These are phyloP conservation scores for Cylindrotheca closterium DNA, from an alignment of 108 stramenopile genomes.

Conservation along the genomic window DNA sequence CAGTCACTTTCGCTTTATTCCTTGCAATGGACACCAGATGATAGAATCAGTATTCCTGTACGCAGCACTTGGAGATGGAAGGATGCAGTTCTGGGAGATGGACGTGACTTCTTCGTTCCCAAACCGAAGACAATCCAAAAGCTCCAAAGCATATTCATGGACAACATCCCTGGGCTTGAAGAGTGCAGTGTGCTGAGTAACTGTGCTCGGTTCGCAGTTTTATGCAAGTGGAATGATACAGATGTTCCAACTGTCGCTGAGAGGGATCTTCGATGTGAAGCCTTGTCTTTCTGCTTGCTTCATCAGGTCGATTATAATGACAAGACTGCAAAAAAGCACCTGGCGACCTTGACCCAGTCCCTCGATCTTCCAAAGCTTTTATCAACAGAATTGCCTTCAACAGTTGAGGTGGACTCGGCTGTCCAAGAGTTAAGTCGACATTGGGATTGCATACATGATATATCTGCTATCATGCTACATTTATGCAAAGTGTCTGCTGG, in stretches of 20 bases:
- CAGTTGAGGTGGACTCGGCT: not conserved
- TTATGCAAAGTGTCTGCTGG: conserved; percentile 58
- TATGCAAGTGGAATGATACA: conserved; percentile 23
- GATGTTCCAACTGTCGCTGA: not conserved
- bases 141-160: conserved; percentile 42
- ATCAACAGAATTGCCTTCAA: not conserved
- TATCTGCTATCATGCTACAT: conserved; percentile 30
- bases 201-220: conserved; percentile 71
- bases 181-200: conserved; percentile 75
- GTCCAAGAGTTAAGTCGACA: not conserved
- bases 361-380: not conserved
- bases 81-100: conserved; percentile 73
- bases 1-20: no score
- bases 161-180: conserved; percentile 17
- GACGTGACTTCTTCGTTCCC: conserved; percentile 80
- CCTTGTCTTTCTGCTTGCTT: not conserved
- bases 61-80: conserved; percentile 80
- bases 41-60: conserved; percentile 31
- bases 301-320: not conserved
- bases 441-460: conserved; percentile 19
- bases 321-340: not conserved
- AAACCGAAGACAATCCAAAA: conserved; percentile 62
- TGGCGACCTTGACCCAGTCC: not conserved
- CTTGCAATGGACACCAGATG: conserved; percentile 11
- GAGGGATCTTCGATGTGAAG: not conserved